A percentile compares a stretch with the other conserved stretches of the same genome.
These are phyloP conservation scores for Macrolepiota albuminosa DNA, from an alignment of 768 basidiomycete genomes.

Conservation along the genomic window DNA sequence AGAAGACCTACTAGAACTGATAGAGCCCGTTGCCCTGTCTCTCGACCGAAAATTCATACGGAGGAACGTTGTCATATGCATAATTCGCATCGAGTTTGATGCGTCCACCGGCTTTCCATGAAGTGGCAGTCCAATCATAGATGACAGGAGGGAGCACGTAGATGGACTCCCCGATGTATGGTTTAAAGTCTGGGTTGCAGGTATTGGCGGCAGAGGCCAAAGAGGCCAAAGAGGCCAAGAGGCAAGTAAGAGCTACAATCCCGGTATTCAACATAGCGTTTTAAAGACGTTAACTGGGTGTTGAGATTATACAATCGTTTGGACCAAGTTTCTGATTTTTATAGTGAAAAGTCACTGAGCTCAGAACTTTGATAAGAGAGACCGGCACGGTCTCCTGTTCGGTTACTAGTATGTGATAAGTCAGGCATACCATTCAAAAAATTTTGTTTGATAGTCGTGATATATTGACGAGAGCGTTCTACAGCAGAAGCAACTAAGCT, in stretches of 20 bases:
- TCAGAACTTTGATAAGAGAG: neutral
- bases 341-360: neutral
- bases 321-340: neutral
- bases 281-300: no score
- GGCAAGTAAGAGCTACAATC: no score
- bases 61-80: neutral
- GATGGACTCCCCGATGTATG: conserved; percentile 1
- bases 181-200: conserved; percentile 5
- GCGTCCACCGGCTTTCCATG: conserved; percentile 6
- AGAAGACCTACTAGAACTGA: conserved; percentile 7
- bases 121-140: conserved; percentile 10
- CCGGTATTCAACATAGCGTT: no score
- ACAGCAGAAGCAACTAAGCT: no score
- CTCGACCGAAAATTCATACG: conserved; percentile 10
- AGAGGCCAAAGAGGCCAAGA: neutral
- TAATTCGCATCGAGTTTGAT: conserved; percentile 2
- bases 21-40: conserved; percentile 10
- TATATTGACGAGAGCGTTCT: no score
- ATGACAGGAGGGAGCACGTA: neutral
- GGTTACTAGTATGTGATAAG: neutral
- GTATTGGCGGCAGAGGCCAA: conserved; percentile 13
- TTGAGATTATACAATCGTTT: neutral
- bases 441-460: neutral
- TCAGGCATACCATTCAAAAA: neutral
- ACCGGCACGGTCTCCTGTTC: neutral